Base-by-base conservation (phyloP, 108 stramenopile species). In the Tribonema minus region DNA sequence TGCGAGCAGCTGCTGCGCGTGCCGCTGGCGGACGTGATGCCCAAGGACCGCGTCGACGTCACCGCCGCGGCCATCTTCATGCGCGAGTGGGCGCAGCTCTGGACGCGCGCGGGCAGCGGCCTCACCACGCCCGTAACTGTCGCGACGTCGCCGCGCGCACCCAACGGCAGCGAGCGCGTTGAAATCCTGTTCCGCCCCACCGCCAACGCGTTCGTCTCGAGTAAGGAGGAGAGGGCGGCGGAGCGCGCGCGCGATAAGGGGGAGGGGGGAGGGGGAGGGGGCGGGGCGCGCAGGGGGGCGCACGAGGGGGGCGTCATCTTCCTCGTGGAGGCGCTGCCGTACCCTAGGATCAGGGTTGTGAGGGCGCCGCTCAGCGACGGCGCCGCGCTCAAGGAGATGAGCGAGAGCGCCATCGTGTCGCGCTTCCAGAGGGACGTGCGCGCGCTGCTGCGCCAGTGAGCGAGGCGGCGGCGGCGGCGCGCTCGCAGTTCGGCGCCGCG, bases 151-250 rank as follows among this genome's bases (percentile, higher is more conserved):
- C 26, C 23, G 30, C 3, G 62, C 6, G 26, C 5, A 63, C 4
- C 4, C 27, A 31, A 31, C 6, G 26, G 62, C 26, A 25, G 9
- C 7, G 67, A 20, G 67, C 28, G 30, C 67, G 3, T 37, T 34
- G 9, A 32, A 23, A 2, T 27, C 39, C 3, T 30, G n/a, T 83
- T 83, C 38, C 31, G 72, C 40, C 82, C 82, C 34, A 76, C 74
- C 34, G 37, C 34, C 26, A 81, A 67, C 1, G n/a, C 72, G 65
- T 83, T 81, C 81, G 62, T 72, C 12, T 83, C 82, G 5, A 33
- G 78, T 3, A 80, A 59, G 80, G 82, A 83, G 65, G 82, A 83
- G 65, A 81, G 68, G 36, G 80, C 72, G 36, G 30, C 32, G 33
- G 79, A 72, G 26, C 15, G 15, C 9, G 46, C 46, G 46, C 46